Evolutionary conservation across 2,329 filamentous ascomycete genomes (phyloP).

Genomic region (Epichloe hybrida): DNA sequence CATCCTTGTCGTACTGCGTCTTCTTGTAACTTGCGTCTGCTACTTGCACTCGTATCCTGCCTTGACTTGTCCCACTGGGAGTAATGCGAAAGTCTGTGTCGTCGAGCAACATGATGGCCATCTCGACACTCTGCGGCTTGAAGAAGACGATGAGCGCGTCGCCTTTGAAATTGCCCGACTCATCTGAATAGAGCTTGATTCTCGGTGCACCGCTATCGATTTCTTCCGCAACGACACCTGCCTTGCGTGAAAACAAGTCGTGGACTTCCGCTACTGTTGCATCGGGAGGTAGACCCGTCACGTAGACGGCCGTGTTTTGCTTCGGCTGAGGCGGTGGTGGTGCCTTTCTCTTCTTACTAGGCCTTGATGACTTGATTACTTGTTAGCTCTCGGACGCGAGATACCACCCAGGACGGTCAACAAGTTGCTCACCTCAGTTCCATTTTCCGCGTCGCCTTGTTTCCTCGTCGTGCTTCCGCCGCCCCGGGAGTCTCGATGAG

Average conservation of each 20-base stretch:
- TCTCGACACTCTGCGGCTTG: conserved; percentile 81
- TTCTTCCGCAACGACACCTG: conserved; percentile 84
- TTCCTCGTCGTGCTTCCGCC: conserved; percentile 4
- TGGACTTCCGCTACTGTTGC: conserved; percentile 68
- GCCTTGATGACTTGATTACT: conserved; percentile 14
- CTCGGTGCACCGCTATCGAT: conserved; percentile 78
- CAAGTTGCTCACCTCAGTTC: conserved; percentile 29
- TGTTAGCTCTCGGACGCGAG: neutral
- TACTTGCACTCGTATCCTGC: conserved; percentile 65
- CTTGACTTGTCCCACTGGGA: conserved; percentile 35
- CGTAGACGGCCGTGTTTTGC: conserved; percentile 83
- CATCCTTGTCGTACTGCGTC: conserved; percentile 49
- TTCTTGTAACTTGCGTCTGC: conserved; percentile 91
- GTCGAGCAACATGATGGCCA: conserved; percentile 69
- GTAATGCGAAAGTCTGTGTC: conserved; percentile 66
- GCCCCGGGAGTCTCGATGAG: neutral
- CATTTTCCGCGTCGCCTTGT: conserved; percentile 20
- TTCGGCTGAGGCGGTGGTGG: conserved; percentile 30
- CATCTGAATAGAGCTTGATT: conserved; percentile 85
- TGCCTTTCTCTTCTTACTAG: conserved; percentile 33
- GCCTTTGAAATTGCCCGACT: conserved; percentile 76
- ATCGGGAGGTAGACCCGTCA: conserved; percentile 74
- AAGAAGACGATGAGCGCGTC: conserved; percentile 91
- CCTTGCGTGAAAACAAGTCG: conserved; percentile 70
- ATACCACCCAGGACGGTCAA: too few species aligned